Conservation (phyloP, 148 eudicot genomes). For the Spergularia marina region DNA sequence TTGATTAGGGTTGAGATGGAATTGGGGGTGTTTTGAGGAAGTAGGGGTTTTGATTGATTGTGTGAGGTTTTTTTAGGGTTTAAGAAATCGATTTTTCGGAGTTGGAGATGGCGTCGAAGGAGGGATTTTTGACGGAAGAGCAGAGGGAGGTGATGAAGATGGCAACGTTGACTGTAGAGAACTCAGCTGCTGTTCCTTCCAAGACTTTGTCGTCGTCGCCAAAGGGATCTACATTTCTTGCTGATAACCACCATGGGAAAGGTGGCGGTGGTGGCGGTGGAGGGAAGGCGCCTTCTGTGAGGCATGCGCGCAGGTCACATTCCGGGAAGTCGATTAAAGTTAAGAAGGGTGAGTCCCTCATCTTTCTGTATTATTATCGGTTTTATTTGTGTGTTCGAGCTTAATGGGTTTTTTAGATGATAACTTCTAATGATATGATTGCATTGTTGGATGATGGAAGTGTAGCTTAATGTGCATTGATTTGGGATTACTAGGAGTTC, state of each 20-base stretch:
- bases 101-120: conserved; percentile 91
- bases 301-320: conserved; percentile 79
- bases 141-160: conserved; percentile 82
- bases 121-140: conserved; percentile 87
- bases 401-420: not conserved
- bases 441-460: too few relatives aligned
- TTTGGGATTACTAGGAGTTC: not conserved
- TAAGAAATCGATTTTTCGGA: not conserved
- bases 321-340: conserved; percentile 72
- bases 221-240: conserved; percentile 34
- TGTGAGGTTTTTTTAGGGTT: conserved; percentile 31
- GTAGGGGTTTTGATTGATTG: not conserved
- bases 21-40: not conserved
- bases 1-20: not conserved
- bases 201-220: conserved; percentile 37
- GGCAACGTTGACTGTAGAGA: conserved; percentile 63
- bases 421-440: not conserved
- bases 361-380: not conserved
- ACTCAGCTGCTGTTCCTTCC: conserved; percentile 22
- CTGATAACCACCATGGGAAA: conserved; percentile 36
- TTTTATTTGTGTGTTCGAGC: not conserved
- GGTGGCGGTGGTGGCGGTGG: conserved; percentile 59
- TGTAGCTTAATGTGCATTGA: too few relatives aligned
- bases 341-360: conserved; percentile 62
- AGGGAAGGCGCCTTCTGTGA: conserved; percentile 50